Evolutionary conservation across 345 rosid species (phyloP), one percentile per base, ranked within the genome.

Genomic region (Balakata baccata): DNA sequence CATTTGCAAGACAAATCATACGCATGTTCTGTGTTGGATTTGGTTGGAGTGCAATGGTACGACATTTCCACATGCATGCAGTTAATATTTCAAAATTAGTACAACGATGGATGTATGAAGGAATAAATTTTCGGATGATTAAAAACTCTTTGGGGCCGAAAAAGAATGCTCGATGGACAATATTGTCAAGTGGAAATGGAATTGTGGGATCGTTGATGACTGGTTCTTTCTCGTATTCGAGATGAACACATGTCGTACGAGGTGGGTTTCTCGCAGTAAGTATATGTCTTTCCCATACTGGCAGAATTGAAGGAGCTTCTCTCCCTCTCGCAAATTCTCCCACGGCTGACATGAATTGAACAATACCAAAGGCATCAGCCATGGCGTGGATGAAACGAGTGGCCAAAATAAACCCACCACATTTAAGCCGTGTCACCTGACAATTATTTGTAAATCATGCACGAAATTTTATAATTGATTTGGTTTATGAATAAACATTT

Each of bases 41-140:
- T 29, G 70, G 70, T 11, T 67, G 43, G 2, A 67, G 23, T 2
- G 79, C 73, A 5, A 43, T 22, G 0, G 79, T 80, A 0, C 58
- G 80, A 54, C 80, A 75, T 25, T 38, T 73, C 85, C 85, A 82
- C 16, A 79, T 11, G 22, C 64, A 69, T 1, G 82, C 85, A 2
- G 74, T 49, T 18, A 75, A 10, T 11, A 75, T 10, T 7, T 78
- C 82, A 7, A 72, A 65, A 4, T 9, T 63, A 12, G 81, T 18
- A 56, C 79, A 68, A 1, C 46, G 43, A 17, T 6, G 18, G 5
- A 52, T 72, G 16, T 52, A 61, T 3, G 41, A 23, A 2, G 75
- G 73, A 1, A 16, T 58, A 10, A 9, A 58, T 0, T 62, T 53
- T n/a, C 82, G 37, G 18, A 75, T 41, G 6, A 49, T 9, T 0